These are phyloP conservation scores for Mortierella sp. DNA, from an alignment of 371 early-diverging fungal species.

Conservation along the genomic window DNA sequence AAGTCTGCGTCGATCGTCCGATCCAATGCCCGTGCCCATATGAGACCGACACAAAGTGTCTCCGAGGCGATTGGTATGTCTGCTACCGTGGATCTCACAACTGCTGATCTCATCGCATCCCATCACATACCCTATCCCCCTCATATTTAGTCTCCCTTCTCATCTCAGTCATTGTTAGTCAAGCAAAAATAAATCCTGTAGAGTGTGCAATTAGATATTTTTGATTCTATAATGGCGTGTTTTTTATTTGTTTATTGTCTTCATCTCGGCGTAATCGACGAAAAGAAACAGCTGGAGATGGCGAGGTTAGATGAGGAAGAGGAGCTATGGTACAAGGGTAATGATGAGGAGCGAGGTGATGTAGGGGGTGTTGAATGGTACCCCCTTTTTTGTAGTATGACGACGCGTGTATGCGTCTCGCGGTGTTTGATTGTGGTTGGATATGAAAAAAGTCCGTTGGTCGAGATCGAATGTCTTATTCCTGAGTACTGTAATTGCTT, in stretches of 20 bases:
- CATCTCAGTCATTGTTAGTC: no score
- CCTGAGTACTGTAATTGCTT: no score
- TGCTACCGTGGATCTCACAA: conserved; percentile 34
- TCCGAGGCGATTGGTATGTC: conserved; percentile 44
- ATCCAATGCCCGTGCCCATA: conserved; percentile 45
- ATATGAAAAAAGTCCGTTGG: no score
- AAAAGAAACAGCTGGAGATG: neutral
- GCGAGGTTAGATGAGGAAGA: neutral
- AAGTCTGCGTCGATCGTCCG: conserved; percentile 39
- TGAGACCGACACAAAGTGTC: conserved; percentile 37
- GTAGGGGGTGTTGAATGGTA: neutral
- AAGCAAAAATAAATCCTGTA: no score
- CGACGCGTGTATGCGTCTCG: no score
- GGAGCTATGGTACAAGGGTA: conserved; percentile 14
- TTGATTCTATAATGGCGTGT: no score
- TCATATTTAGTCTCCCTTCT: neutral
- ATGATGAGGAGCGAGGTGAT: neutral
- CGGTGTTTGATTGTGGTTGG: no score
- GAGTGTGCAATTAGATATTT: no score
- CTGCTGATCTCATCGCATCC: neutral
- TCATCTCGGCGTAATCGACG: neutral
- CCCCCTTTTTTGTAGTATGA: neutral
- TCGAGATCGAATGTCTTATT: no score
- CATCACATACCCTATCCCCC: neutral
- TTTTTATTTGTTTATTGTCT: conserved; percentile 6